Base-by-base conservation (phyloP, 1,284 basidiomycete species). In the Neolentinus lepideus region DNA sequence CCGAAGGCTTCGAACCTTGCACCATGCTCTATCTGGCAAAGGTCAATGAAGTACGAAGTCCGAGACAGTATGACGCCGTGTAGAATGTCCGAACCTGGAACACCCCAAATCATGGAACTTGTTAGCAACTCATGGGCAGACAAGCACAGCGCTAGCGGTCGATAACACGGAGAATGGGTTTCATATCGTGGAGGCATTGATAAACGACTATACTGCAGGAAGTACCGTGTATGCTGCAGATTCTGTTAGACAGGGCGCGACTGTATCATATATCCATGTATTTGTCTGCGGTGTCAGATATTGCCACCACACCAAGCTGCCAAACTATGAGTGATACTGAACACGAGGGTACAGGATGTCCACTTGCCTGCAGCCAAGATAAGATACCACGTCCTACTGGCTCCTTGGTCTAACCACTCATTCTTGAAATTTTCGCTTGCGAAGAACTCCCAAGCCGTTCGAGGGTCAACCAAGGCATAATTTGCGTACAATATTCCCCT, bases 101-200 rank as follows among this genome's bases (percentile, higher is more conserved):
- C 65, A 74, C 72, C 3, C 36, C 64, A 16, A 59, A 64, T 33
- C 79, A 77, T 63, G 77, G 78, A 50, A 71, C 75, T 29, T 81
- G 76, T 67, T 78, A 74, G 71, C 50, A 71, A 59, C 63, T 80
- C 53, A 29, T n/a, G 27, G 47, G 33, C 70, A 60, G 31, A 74
- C 66, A 27, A 67, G 79, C 56, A 63, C 66, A 52, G 61, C 79
- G 22, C 66, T 71, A n/a, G 77, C 70, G 19, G 65, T 80, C 53
- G 78, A 80, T 64, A 64, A 64, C 54, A 64, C 70, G 1, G 64
- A 61, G 25, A 53, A 52, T 12, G 75, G 72, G 16, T 75, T 75
- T 64, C 75, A 75, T 63, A 63, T 77, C 56, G 68, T 71, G n/a
- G 55, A 62, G 35, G 61, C 57, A 54, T 66, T 67, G 43, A 64